Percentiles rank a stretch among this genome's conserved stretches.
Conservation (phyloP, 805 yeast species). For the Myxozyma melibiosi region DNA sequence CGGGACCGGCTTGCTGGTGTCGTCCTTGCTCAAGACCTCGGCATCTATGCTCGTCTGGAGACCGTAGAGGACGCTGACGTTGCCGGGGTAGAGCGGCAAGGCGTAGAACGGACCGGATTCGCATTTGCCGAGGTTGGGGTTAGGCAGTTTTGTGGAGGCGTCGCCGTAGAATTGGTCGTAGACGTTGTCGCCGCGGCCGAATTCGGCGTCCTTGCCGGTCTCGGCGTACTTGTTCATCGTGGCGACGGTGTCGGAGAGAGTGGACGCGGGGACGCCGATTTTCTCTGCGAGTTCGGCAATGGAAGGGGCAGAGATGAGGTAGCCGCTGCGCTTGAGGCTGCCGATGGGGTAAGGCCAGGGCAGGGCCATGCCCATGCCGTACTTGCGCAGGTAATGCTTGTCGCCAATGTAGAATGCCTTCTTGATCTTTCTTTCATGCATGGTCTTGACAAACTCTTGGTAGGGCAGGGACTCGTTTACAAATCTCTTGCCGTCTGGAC, state of each 20-base stretch:
- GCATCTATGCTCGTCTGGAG: background rate
- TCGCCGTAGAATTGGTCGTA: background rate
- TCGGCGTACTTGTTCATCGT: background rate
- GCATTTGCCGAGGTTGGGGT: background rate
- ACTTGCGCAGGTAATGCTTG: background rate
- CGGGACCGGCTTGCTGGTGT: background rate
- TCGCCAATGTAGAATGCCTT: background rate
- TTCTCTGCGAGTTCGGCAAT: background rate
- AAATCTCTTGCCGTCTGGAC: background rate
- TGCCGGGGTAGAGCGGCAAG: background rate
- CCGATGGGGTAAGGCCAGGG: background rate
- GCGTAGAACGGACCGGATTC: background rate
- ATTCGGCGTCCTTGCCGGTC: background rate
- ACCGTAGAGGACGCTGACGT: background rate
- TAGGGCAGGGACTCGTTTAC: background rate
- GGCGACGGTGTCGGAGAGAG: background rate
- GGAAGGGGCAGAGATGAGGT: background rate
- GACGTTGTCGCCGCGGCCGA: background rate
- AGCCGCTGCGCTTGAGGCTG: background rate
- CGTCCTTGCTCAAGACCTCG: background rate
- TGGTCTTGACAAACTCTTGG: background rate
- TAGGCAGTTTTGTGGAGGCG: background rate
- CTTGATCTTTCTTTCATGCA: background rate
- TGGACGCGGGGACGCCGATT: background rate
- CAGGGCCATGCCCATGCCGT: background rate